Base-by-base conservation (phyloP, 352 stramenopile species). In the Phytopythium ostracodes region DNA sequence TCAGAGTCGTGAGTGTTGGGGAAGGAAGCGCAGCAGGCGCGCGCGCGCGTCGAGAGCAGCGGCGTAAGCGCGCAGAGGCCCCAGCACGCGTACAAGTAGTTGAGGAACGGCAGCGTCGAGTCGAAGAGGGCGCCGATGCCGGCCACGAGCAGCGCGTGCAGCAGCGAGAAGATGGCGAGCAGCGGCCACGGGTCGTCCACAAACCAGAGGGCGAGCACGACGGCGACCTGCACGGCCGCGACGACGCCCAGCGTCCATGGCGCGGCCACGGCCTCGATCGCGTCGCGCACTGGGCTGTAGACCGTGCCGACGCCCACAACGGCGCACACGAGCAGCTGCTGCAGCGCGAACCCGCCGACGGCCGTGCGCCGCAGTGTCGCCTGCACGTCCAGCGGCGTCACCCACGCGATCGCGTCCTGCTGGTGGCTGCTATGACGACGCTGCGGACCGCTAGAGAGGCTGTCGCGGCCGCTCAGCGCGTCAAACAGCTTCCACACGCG, bases 141-240 rank as follows among this genome's bases (percentile, higher is more conserved):
- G 20, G 33, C 52, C 15, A 58, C 33, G 20, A 58, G 33, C 29
- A 58, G 52, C 52, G 52, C 20, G 52, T 58, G 52, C 52, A 58
- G 33, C 52, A 58, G 52, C 52, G 52, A 58, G 52, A 58, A 58
- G 52, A 22, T 11, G 2, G n/a, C 33, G 31, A 58, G 52, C 52
- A 58, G 33, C 31, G 33, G 52, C 52, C 52, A 58, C n/a, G 52
- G 52, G 52, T 58, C 52, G 52, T 58, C 52, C 52, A 46, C 52
- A 33, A 58, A 33, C 52, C 52, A 58, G 31, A 58, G 52, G 33
- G 33, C 52, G 52, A 58, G 52, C 33, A 58, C 52, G 52, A 58
- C 52, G 52, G n/a, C 29, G 20, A 58, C 10, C 52, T 58, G 52
- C 18, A 29, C 52, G 52, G 52, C 52, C 10, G 52, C 52, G 4